Evolutionary conservation across 164 flowering plant species (phyloP), one percentile per base, ranked within the genome.

Genomic region (Stephania cephalantha): DNA sequence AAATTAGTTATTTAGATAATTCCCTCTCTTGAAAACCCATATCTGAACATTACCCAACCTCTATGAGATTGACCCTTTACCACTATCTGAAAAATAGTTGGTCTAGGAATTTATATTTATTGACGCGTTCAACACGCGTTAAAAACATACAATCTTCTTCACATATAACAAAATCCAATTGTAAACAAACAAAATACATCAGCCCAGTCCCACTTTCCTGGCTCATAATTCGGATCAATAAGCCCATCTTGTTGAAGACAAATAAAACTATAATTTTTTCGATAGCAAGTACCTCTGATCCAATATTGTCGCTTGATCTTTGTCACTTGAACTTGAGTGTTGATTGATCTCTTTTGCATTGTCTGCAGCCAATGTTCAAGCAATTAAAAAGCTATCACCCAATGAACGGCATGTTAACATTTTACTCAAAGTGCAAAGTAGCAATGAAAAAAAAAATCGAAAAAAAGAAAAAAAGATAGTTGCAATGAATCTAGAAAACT

Each of bases 221-320:
- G 22, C 9, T n/a, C 25, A 6, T 18, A 18, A n/a, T 5, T 61
- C 20, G 18, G 2, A 15, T 58, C n/a, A 58, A 18, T 58, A 58
- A 58, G n/a, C 65, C 66, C 5, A 50, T 61, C 20, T 61, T 35
- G 42, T 20, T 61, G 2, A 9, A 69, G 71, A 69, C 48, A 3
- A 35, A 35, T 61, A 61, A 20, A 5, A 61, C 9, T 61, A 18
- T 18, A 61, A 25, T n/a, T 61, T 61, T 61, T 18, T 61, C 66
- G 5, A 61, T 17, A 61, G n/a, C n/a, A 4, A 61, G 20, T 20
- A 89, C 93, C 87, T 89, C 30, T 68, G 87, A 76, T 81, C 85
- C 46, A 22, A 80, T 68, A 82, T 15, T 71, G 79, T 75, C 45
- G 80, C 79, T 75, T 79, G 86, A 80, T 69, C 78, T 6, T 78